These are phyloP conservation scores for Thelonectria discophora DNA, from an alignment of 2,329 filamentous ascomycete genomes.

Conservation along the genomic window DNA sequence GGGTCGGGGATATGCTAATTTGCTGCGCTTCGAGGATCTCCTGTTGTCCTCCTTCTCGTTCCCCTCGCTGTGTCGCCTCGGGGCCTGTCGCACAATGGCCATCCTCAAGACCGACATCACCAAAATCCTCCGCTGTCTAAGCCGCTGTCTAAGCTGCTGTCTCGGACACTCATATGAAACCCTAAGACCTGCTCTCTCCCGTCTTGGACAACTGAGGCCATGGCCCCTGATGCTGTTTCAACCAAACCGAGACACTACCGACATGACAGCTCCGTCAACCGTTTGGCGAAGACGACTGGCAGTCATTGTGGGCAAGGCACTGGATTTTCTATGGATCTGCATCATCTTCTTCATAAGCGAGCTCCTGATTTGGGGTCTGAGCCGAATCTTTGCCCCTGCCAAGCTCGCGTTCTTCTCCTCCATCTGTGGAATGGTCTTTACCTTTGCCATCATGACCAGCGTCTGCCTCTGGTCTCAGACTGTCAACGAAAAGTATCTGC, in stretches of 20 bases:
- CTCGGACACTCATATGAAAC: constrained; percentile 43
- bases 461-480: constrained; percentile 29
- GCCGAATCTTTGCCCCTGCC: constrained; percentile 45
- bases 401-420: constrained; percentile 56
- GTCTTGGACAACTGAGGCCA: constrained; percentile 23
- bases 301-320: constrained; percentile 4
- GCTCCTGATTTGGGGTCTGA: constrained; percentile 57
- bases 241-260: constrained; percentile 37
- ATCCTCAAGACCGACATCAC: constrained; percentile 31
- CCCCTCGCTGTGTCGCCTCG: constrained; percentile 15
- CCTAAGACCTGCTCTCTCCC: constrained; percentile 21
- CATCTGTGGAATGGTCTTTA: constrained; percentile 57
- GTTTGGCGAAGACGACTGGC: constrained; percentile 35
- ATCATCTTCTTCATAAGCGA: constrained; percentile 54
- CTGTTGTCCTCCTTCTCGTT: constrained; percentile 19
- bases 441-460: constrained; percentile 49
- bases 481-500: constrained; percentile 43
- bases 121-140: constrained; percentile 37
- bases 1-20: constrained; percentile 12
- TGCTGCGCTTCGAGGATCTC: constrained; percentile 12
- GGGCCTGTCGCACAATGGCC: constrained; percentile 37
- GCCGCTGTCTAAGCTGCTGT: constrained; percentile 37
- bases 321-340: constrained; percentile 45
- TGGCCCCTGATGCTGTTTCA: constrained; percentile 34
- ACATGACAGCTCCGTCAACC: constrained; percentile 23